Percentiles rank a stretch among this genome's conserved stretches.
Evolutionary conservation across 2,329 filamentous ascomycete species (phyloP).

Genomic region (Berkeleyomyces rouxiae): DNA sequence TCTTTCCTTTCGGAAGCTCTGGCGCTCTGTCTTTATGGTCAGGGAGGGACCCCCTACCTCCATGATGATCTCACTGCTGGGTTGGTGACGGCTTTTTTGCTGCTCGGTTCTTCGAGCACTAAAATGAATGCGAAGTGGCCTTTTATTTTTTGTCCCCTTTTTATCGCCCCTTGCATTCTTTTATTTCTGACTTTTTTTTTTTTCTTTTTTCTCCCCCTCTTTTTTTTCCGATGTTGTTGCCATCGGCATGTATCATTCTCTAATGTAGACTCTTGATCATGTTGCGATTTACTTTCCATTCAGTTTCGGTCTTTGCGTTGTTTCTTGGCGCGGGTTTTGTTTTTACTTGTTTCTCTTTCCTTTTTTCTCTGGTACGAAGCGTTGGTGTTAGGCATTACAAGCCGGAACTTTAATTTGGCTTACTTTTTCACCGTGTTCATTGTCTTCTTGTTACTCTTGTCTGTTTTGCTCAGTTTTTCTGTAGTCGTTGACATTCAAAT

Average conservation of each 20-base stretch:
- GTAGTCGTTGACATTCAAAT: neutral
- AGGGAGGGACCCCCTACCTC: too few relatives aligned
- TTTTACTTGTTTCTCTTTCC: neutral
- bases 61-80: neutral
- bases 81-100: neutral
- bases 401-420: neutral
- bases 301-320: neutral
- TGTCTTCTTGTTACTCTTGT: neutral
- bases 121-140: neutral
- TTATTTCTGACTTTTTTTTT: neutral
- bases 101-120: neutral
- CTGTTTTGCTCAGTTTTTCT: neutral
- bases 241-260: constrained; percentile 4
- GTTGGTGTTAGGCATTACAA: constrained; percentile 6
- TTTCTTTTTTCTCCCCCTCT: neutral
- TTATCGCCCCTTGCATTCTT: neutral
- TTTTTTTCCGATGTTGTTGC: neutral
- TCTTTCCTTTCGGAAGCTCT: neutral
- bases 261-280: constrained; percentile 3
- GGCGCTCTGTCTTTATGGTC: neutral
- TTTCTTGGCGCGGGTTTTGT: constrained; percentile 1
- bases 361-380: neutral
- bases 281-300: neutral
- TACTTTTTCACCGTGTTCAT: neutral
- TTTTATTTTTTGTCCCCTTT: neutral